phyloP scores from a whole-genome alignment of 2,329 filamentous ascomycete genomes.

The Didymella arachidicola region DNA sequence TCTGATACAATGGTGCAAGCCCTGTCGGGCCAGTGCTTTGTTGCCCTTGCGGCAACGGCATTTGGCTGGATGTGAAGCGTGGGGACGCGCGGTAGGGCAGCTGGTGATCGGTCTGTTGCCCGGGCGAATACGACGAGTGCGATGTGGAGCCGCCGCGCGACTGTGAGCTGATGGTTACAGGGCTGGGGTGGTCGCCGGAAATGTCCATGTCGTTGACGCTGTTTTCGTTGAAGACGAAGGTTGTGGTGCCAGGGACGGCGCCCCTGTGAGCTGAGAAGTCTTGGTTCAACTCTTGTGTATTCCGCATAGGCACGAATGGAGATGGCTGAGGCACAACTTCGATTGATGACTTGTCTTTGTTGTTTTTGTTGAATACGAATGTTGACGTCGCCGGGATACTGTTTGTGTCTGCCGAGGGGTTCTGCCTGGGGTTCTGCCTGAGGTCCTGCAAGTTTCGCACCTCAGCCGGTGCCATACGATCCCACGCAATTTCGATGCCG shows the following conservation, averaged over 20 bases:
- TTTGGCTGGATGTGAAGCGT: conserved; percentile 20
- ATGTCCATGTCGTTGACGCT: conserved; percentile 47
- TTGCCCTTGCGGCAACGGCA: conserved; percentile 1
- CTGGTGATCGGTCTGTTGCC: conserved; percentile 34
- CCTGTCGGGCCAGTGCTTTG: background rate
- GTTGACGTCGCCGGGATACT: conserved; percentile 8
- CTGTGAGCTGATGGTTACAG: conserved; percentile 45
- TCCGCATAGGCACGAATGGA: conserved; percentile 20
- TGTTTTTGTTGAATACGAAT: conserved; percentile 31
- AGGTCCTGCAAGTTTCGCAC: conserved; percentile 20
- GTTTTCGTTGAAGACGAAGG: conserved; percentile 28
- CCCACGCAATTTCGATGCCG: conserved; percentile 33
- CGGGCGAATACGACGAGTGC: conserved; percentile 48
- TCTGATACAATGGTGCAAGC: background rate
- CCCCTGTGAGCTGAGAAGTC: conserved; percentile 9
- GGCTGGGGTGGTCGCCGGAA: conserved; percentile 45
- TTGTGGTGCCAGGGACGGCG: conserved; percentile 8
- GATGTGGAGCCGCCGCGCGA: conserved; percentile 45
- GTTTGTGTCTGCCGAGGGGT: conserved; percentile 5
- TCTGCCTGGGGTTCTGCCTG: conserved; percentile 1
- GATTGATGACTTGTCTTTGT: conserved; percentile 32
- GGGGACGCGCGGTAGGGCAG: conserved; percentile 44
- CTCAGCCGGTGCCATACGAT: conserved; percentile 24
- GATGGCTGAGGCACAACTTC: conserved; percentile 34
- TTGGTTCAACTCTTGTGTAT: conserved; percentile 12